Percentiles rank a stretch among this genome's conserved stretches.
phyloP scores from a whole-genome alignment of 192 early-diverging fungal genomes.

The Glomus cerebriforme region DNA sequence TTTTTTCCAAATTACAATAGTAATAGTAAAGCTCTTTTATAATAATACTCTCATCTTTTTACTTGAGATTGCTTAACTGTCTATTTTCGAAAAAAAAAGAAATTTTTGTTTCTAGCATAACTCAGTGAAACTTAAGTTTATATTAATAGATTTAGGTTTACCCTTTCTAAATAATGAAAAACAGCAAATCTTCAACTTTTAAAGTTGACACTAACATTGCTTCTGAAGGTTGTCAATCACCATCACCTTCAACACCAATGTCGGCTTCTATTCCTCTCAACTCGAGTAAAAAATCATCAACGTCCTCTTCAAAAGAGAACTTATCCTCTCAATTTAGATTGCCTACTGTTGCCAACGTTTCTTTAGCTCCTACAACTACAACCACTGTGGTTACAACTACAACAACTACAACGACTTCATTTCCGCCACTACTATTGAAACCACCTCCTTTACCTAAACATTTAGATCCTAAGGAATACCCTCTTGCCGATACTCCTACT shows the following conservation, averaged over 20 bases:
- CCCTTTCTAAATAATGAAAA: neutral
- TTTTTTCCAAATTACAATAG: too few relatives aligned
- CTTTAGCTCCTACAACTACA: slow-evolving; percentile 61
- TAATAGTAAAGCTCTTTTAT: too few relatives aligned
- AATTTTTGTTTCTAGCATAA: too few relatives aligned
- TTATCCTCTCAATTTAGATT: slow-evolving; percentile 27
- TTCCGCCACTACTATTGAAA: slow-evolving; percentile 70
- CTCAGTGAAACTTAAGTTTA: neutral
- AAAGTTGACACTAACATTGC: slow-evolving; percentile 12
- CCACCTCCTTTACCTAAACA: slow-evolving; percentile 54
- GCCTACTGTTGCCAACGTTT: slow-evolving; percentile 45
- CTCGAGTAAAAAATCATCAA: neutral
- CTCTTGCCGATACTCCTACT: slow-evolving; percentile 71
- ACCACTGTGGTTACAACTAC: slow-evolving; percentile 80
- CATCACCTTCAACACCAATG: slow-evolving; percentile 28
- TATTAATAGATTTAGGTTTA: neutral
- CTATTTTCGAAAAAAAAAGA: too few relatives aligned
- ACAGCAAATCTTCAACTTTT: slow-evolving; percentile 6
- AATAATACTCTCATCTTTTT: too few relatives aligned
- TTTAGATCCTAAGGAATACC: slow-evolving; percentile 66
- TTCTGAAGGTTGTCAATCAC: slow-evolving; percentile 17
- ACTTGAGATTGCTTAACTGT: too few relatives aligned
- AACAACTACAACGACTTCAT: slow-evolving; percentile 80
- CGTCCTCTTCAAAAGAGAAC: neutral
- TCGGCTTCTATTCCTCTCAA: slow-evolving; percentile 7